These are phyloP conservation scores for Trichoderma sp. DNA, from an alignment of 2,329 filamentous ascomycete genomes.

Conservation along the genomic window DNA sequence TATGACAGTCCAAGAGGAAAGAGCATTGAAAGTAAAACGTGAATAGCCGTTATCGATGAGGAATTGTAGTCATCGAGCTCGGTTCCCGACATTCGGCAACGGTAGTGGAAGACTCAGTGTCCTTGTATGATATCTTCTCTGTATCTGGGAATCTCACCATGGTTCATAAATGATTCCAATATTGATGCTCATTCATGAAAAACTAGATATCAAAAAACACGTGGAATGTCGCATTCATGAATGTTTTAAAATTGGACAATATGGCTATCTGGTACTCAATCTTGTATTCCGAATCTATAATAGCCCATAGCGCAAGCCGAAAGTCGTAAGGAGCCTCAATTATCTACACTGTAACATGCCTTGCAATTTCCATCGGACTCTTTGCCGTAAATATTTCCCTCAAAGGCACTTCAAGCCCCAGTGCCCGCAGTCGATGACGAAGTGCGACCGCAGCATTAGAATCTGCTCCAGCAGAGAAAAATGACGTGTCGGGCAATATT, in stretches of 20 bases:
- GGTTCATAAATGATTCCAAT: neutral
- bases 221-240: neutral
- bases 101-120: neutral
- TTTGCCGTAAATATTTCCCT: neutral
- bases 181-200: neutral
- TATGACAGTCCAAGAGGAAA: neutral
- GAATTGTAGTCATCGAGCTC: neutral
- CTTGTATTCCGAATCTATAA: neutral
- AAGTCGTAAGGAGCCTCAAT: neutral
- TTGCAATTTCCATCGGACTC: neutral
- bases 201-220: neutral
- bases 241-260: neutral
- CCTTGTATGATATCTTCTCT: neutral
- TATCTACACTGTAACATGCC: neutral
- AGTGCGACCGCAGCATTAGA: neutral
- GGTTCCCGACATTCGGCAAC: neutral
- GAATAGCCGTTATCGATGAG: neutral
- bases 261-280: neutral
- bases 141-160: neutral
- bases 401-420: neutral
- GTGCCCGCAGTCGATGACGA: neutral
- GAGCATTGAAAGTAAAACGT: neutral
- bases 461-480: slow-evolving; percentile 16
- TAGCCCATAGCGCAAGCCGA: neutral
- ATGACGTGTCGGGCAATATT: neutral